A percentile compares a stretch with the other conserved stretches of the same genome.
Conservation (phyloP, 192 early-diverging fungal species). For the Geranomyces variabilis region DNA sequence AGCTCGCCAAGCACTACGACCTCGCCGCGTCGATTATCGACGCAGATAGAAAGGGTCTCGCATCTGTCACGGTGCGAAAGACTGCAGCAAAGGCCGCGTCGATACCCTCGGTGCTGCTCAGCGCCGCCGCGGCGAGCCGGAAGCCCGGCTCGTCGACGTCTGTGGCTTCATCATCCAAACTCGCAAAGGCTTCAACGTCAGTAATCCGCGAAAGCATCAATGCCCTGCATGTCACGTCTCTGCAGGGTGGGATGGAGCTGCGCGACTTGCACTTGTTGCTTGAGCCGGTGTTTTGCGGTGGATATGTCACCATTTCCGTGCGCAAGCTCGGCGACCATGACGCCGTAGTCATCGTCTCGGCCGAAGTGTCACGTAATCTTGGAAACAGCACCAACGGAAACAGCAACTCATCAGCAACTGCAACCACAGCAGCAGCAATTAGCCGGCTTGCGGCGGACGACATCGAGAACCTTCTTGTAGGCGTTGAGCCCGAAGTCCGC, state of each 20-base stretch:
- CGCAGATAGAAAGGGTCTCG: conserved; percentile 57
- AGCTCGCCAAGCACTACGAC: conserved; percentile 73
- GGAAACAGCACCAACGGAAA: neutral
- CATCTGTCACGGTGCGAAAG: conserved; percentile 70
- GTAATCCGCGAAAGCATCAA: conserved; percentile 19
- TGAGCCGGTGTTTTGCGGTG: conserved; percentile 32
- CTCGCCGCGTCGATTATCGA: conserved; percentile 78
- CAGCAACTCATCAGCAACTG: neutral
- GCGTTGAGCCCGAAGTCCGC: conserved; percentile 12
- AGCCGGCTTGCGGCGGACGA: conserved; percentile 1
- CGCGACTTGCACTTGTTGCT: conserved; percentile 35
- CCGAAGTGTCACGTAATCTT: neutral
- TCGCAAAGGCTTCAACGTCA: neutral
- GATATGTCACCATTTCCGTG: conserved; percentile 5
- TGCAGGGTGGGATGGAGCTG: conserved; percentile 34
- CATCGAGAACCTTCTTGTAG: conserved; percentile 19
- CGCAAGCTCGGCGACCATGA: conserved; percentile 20
- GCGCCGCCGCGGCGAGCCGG: conserved; percentile 16
- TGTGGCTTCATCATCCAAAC: neutral
- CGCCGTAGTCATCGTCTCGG: conserved; percentile 16
- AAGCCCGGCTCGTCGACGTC: conserved; percentile 13
- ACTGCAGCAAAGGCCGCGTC: conserved; percentile 24
- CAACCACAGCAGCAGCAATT: neutral
- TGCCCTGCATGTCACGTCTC: conserved; percentile 18
- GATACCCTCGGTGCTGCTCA: conserved; percentile 35